Evolutionary conservation across 2,329 filamentous ascomycete species (phyloP).

Genomic region (Dothiorella sarmentorum): DNA sequence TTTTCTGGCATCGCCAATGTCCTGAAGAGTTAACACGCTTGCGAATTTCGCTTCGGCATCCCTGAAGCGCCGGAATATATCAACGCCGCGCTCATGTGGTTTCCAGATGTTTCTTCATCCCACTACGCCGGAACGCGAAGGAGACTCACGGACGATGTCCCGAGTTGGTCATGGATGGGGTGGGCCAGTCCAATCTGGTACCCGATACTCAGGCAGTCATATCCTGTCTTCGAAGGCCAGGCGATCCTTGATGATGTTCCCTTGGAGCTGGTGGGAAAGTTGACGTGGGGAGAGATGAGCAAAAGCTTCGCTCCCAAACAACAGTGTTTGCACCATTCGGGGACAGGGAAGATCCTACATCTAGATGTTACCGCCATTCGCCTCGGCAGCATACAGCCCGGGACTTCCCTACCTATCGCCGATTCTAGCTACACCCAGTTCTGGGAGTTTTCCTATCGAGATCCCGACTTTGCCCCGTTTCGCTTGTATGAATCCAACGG

Average conservation of each 20-base stretch:
- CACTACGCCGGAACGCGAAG: background rate
- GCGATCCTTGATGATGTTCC: background rate
- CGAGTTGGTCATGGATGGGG: background rate
- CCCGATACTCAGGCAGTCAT: background rate
- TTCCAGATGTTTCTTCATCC: background rate
- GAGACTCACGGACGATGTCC: background rate
- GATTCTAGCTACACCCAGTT: background rate
- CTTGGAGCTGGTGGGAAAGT: background rate
- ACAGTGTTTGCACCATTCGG: background rate
- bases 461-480: no score
- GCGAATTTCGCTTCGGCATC: background rate
- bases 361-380: no score
- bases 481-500: no score
- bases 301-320: background rate
- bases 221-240: background rate
- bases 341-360: background rate
- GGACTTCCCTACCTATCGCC: no score
- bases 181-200: background rate
- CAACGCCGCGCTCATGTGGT: background rate
- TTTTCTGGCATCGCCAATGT: background rate
- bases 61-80: background rate
- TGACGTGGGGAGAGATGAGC: background rate
- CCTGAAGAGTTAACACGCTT: background rate
- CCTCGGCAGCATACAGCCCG: no score
- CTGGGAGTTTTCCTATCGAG: no score